Evolutionary conservation across 1,139 yeast species (phyloP), one percentile per base, ranked within the genome.

Genomic region (Arxiozyma slooffiae): DNA sequence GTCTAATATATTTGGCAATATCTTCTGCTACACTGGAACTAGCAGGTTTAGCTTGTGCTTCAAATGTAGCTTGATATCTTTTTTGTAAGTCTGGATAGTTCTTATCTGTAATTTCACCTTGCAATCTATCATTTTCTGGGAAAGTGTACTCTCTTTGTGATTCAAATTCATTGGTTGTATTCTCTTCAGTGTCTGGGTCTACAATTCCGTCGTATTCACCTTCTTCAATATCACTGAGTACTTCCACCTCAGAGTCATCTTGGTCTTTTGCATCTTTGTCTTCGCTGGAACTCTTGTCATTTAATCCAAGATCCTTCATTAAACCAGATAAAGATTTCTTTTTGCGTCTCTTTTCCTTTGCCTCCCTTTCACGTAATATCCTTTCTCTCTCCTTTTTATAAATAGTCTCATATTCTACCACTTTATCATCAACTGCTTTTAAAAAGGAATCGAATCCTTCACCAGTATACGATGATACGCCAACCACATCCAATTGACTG

Each of bases 401-500:
- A 62, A 74, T 90, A 53, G 81, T 80, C 54, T 89, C 81, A 68
- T 85, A 94, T 68, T 94, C 98, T 39, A 82, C 88, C 41, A 85
- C 90, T 68, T 94, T 94, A 56, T 79, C 78, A 59, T 87, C 95
- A 4, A 94, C 94, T 0, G 89, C 86, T 18, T 71, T 74, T 66
- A 90, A 66, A 63, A 94, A 92, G 38, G 88, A 96, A 63, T 89
- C 96, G 65, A 94, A 86, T 0, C 99, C 99, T 3, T 77, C 83
- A 17, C 98, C 98, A 0, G 97, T 90, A 62, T 81, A 84, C 37
- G 97, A 81, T 49, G 96, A 86, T 16, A 89, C 96, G 16, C 90
- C 84, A 43, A 87, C 96, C 51, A 89, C 87, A 64, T 92, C 98
- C 57, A 94, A 71, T 54, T 90, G 94, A 1, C 95, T 84, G 67